A percentile compares a stretch with the other conserved stretches of the same genome.
These are phyloP conservation scores for Favolaschia claudopus DNA, from an alignment of 768 basidiomycete species.

Conservation along the genomic window DNA sequence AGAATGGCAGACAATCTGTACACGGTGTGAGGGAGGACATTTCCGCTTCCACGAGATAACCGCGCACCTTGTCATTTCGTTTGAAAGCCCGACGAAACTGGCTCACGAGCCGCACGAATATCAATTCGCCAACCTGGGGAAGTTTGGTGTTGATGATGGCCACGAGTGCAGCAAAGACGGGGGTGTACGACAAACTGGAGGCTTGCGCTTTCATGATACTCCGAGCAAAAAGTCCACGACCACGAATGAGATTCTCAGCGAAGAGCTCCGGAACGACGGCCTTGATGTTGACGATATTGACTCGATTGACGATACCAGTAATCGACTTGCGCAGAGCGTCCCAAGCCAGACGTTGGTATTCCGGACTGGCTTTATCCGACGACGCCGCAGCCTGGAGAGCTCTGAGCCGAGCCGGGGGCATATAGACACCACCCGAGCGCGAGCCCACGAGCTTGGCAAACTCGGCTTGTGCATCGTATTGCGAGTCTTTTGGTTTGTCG, in stretches of 20 bases:
- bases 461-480: constrained; percentile 78
- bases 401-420: constrained; percentile 92
- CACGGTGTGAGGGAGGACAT: too few relatives aligned
- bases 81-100: constrained; percentile 96
- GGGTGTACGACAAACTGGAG: constrained; percentile 96
- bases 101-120: constrained; percentile 88
- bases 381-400: constrained; percentile 88
- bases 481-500: constrained; percentile 59
- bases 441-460: constrained; percentile 86
- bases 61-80: constrained; percentile 92
- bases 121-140: constrained; percentile 93
- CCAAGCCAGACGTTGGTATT: constrained; percentile 97
- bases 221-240: constrained; percentile 89
- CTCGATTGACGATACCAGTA: constrained; percentile 99
- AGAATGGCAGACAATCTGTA: constrained; percentile 90
- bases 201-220: constrained; percentile 99
- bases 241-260: constrained; percentile 91
- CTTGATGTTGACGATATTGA: constrained; percentile 97
- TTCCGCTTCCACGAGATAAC: too few relatives aligned
- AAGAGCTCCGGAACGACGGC: constrained; percentile 91
- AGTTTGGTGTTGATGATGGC: constrained; percentile 97
- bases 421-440: constrained; percentile 93
- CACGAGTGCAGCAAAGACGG: constrained; percentile 94
- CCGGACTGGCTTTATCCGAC: constrained; percentile 81
- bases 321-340: constrained; percentile 97